Percentiles rank a stretch among this genome's conserved stretches.
phyloP scores from a whole-genome alignment of 768 basidiomycete species.

The Paxillus rubicundulus region DNA sequence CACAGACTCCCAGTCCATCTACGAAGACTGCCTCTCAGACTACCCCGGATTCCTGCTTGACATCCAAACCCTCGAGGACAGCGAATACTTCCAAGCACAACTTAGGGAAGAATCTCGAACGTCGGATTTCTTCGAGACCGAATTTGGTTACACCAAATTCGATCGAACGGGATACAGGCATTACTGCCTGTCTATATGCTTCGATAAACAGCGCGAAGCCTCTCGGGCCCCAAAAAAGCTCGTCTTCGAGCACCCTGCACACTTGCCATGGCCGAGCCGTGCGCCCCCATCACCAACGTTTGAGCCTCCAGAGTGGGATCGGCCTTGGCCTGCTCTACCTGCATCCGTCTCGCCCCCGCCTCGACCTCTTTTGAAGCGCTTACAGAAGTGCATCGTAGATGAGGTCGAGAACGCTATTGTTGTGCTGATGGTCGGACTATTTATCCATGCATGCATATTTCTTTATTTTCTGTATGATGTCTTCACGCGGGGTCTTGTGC shows the following conservation, averaged over 20 bases:
- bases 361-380: constrained; percentile 11
- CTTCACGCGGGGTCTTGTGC: constrained; percentile 24
- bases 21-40: constrained; percentile 29
- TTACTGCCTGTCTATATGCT: constrained; percentile 25
- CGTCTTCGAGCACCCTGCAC: constrained; percentile 20
- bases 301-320: neutral
- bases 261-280: constrained; percentile 17
- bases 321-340: neutral
- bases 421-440: constrained; percentile 23
- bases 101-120: constrained; percentile 6
- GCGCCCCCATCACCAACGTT: neutral
- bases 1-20: constrained; percentile 21
- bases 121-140: constrained; percentile 29
- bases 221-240: constrained; percentile 13
- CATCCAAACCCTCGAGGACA: constrained; percentile 16
- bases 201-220: constrained; percentile 29
- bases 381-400: constrained; percentile 21
- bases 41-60: constrained; percentile 18
- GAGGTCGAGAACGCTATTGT: constrained; percentile 29
- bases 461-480: constrained; percentile 29
- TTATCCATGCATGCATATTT: constrained; percentile 27
- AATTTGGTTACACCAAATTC: constrained; percentile 26
- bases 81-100: constrained; percentile 7
- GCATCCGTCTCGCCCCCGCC: neutral
- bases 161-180: constrained; percentile 25